phyloP scores from a whole-genome alignment of 805 yeast genomes.

The Metschnikowia aberdeeniae region DNA sequence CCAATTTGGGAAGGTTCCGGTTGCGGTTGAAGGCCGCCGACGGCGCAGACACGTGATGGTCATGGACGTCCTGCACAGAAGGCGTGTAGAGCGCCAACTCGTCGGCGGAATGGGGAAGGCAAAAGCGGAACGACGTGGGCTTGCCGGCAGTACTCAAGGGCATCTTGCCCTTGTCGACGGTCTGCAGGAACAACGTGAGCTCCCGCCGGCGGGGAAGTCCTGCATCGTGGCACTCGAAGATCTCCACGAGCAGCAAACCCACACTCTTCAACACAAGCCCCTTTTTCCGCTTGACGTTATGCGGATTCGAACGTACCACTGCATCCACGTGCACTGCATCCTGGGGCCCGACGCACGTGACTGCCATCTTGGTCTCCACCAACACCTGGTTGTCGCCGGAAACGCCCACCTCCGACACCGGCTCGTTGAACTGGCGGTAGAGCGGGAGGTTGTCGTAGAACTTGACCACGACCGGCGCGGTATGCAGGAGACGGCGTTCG shows the following conservation, averaged over 20 bases:
- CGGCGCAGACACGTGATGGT: constrained; percentile 7
- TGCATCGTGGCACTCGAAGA: constrained; percentile 50
- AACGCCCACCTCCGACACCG: constrained; percentile 39
- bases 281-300: constrained; percentile 26
- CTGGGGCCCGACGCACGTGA: constrained; percentile 55
- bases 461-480: constrained; percentile 52
- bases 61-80: not conserved
- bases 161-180: constrained; percentile 22
- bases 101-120: constrained; percentile 35
- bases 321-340: constrained; percentile 43
- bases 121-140: constrained; percentile 20
- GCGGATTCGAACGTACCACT: constrained; percentile 39
- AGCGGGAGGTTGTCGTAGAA: constrained; percentile 56
- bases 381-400: constrained; percentile 49
- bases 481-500: constrained; percentile 28
- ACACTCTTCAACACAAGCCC: constrained; percentile 41
- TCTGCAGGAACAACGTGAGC: constrained; percentile 32
- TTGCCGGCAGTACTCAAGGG: constrained; percentile 27
- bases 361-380: constrained; percentile 45
- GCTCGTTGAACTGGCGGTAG: constrained; percentile 51
- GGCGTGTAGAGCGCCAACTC: constrained; percentile 24
- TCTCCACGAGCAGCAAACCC: constrained; percentile 48
- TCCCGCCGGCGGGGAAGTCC: constrained; percentile 49
- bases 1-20: constrained; percentile 23
- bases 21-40: constrained; percentile 21